Base-by-base conservation (phyloP, 192 early-diverging fungal genomes). In the Backusella sp. region DNA sequence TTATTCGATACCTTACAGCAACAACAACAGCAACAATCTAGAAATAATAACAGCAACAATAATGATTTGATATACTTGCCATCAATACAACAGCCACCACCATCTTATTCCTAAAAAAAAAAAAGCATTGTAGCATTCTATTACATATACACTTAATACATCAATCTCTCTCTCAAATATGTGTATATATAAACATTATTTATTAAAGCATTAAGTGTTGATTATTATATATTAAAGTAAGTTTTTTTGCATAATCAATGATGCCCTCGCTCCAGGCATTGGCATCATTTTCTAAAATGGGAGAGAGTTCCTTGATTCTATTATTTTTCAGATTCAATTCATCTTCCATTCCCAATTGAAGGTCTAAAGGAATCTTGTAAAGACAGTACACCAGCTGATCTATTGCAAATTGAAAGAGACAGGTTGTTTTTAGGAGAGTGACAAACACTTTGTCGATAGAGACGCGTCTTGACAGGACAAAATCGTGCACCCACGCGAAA, bases 301-400 rank as follows among this genome's bases (percentile, higher is more conserved):
- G n/a, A 49, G 42, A 4, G 17, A 49, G 49, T 8, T 71, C 70
- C 26, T 44, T 44, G 15, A 28, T 49, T 49, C 70, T 71, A n/a
- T 14, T 30, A 5, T 41, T 41, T 32, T 19, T 21, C 15, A 71
- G 26, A 14, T 71, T 71, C n/a, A 88, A 77, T 21, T 90, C 88
- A 23, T 79, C 35, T 68, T 90, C 88, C 2, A 90, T 73, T 3
- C 77, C 69, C 6, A 79, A 66, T 53, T 88, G 88, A 39, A 82
- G 79, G 30, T 83, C 79, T 2, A 72, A 53, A 9, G 77, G 76
- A 9, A 90, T 84, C 6, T 82, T 80, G 35, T 90, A 90, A n/a
- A 88, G 66, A 34, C 73, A 74, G 66, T 88, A 90, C 0, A 75
- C 72, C 17, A 86, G 80, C 56, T 90, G 88, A 76, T 90, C 88